phyloP scores from a whole-genome alignment of 768 basidiomycete species.

The Macrolepiota dolichaula region DNA sequence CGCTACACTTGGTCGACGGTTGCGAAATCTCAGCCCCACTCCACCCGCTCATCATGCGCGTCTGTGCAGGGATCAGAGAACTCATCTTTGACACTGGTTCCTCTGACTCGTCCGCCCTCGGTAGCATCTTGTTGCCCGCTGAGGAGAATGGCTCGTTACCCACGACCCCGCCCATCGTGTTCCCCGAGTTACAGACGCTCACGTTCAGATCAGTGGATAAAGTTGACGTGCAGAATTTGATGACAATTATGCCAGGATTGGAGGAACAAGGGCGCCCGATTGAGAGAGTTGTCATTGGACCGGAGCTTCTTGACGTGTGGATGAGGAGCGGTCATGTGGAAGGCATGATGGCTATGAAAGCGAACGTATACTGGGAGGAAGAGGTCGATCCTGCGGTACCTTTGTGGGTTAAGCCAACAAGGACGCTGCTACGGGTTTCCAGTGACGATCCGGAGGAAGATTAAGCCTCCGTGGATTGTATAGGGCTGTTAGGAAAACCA shows the following conservation, averaged over 20 bases:
- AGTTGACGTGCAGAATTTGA: constrained; percentile 7
- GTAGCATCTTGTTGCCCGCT: constrained; percentile 5
- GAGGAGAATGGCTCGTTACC: background rate
- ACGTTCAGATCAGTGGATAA: constrained; percentile 6
- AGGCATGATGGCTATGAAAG: constrained; percentile 2
- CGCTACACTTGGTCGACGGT: constrained; percentile 1
- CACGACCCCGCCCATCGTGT: constrained; percentile 1
- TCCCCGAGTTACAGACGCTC: constrained; percentile 2
- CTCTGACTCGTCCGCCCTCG: constrained; percentile 7
- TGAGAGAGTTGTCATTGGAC: constrained; percentile 3
- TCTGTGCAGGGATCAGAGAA: background rate
- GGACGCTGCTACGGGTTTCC: background rate
- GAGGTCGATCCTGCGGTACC: background rate
- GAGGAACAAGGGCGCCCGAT: background rate
- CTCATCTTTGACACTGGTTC: constrained; percentile 9
- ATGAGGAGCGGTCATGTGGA: constrained; percentile 6
- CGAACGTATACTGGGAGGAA: constrained; percentile 1
- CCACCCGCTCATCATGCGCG: background rate
- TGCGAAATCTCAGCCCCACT: constrained; percentile 8
- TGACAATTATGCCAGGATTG: constrained; percentile 3
- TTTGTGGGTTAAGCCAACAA: background rate
- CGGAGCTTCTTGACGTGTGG: constrained; percentile 1
- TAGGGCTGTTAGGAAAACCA: background rate
- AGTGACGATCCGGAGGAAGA: background rate
- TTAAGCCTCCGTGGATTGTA: background rate